These are phyloP conservation scores for Aspergillus ochraceus DNA, from an alignment of 2,329 filamentous ascomycete genomes.

Conservation along the genomic window DNA sequence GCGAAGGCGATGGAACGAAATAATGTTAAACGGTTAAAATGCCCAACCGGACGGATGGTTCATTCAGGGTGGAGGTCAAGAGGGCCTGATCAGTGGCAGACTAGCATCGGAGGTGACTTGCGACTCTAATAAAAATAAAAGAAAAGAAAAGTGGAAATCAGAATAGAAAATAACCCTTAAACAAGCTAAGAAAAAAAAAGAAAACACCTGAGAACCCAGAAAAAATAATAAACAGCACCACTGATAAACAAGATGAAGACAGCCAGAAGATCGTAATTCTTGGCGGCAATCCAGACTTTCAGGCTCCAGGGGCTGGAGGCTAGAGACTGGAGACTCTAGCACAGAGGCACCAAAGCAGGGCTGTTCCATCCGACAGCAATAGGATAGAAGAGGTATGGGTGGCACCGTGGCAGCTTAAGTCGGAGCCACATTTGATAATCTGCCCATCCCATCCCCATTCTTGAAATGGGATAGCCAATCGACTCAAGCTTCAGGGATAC, in stretches of 20 bases:
- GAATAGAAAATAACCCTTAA: not conserved
- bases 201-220: not conserved
- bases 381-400: not conserved
- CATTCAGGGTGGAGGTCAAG: conserved; percentile 17
- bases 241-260: conserved; percentile 1
- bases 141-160: not conserved
- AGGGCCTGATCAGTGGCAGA: not conserved
- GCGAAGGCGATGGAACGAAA: conserved; percentile 16
- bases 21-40: conserved; percentile 17
- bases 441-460: not conserved
- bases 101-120: not conserved
- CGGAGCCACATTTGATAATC: not conserved
- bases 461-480: conserved; percentile 2
- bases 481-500: conserved; percentile 3
- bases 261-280: conserved; percentile 13
- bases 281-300: conserved; percentile 1
- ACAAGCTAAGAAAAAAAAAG: not conserved
- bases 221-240: conserved; percentile 1
- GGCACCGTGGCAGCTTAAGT: not conserved
- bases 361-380: not conserved
- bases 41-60: conserved; percentile 17
- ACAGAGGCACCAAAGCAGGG: not conserved
- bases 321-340: not conserved
- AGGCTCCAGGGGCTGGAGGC: not conserved
- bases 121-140: not conserved